Evolutionary conservation across 2,329 filamentous ascomycete genomes (phyloP).

Genomic region (Knufia fluminis): DNA sequence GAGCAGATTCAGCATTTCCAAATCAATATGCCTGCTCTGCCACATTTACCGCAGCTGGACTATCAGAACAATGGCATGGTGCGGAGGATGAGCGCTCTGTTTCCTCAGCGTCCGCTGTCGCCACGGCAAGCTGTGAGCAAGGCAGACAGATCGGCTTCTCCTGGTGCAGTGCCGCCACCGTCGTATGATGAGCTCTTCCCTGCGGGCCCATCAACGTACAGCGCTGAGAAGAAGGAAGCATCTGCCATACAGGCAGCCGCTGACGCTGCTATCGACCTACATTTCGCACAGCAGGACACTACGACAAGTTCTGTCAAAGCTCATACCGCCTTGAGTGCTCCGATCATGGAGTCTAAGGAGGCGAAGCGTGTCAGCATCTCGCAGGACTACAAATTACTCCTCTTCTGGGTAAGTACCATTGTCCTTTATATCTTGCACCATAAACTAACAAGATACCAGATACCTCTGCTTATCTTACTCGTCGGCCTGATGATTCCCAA

Average conservation of each 20-base stretch:
- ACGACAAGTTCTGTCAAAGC: not conserved
- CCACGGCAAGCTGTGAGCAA: conserved; percentile 41
- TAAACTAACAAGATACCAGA: conserved; percentile 29
- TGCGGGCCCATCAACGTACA: conserved; percentile 30
- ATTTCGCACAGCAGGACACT: conserved; percentile 26
- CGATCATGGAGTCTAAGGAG: conserved; percentile 27
- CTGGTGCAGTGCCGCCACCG: conserved; percentile 48
- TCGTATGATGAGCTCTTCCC: conserved; percentile 75
- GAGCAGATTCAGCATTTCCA: conserved; percentile 69
- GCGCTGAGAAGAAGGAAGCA: conserved; percentile 36
- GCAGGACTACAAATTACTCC: conserved; percentile 45
- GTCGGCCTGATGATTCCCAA: conserved; percentile 38
- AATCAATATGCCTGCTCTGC: conserved; percentile 57
- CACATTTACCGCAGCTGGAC: conserved; percentile 50
- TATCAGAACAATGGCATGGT: conserved; percentile 67
- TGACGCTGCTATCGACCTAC: conserved; percentile 36
- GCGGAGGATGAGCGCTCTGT: conserved; percentile 61
- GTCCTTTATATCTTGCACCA: not conserved
- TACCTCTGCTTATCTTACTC: conserved; percentile 39
- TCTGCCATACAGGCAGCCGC: conserved; percentile 35
- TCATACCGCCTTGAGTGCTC: conserved; percentile 17
- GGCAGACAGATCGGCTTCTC: conserved; percentile 31
- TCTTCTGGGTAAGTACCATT: conserved; percentile 41
- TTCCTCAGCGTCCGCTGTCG: conserved; percentile 53
- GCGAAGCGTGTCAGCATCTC: conserved; percentile 28